Conservation (phyloP, 2,329 filamentous ascomycete species). For the Venturia effusa region DNA sequence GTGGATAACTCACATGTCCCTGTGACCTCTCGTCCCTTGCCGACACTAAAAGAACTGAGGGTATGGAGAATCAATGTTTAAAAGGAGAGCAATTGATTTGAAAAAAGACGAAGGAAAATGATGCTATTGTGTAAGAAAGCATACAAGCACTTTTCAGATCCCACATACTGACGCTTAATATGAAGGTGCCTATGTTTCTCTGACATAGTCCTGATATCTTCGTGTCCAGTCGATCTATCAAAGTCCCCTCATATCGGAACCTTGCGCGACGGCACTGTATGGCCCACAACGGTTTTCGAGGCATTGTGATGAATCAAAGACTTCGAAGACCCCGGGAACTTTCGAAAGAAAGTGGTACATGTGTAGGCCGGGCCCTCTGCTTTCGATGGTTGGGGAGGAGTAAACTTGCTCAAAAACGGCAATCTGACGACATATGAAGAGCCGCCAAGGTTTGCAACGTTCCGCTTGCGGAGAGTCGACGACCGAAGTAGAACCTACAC, state of each 20-base stretch:
- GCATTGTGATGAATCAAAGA: neutral
- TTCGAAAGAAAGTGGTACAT: neutral
- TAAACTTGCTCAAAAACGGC: neutral
- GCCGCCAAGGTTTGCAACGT: neutral
- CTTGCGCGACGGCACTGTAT: neutral
- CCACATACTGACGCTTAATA: neutral
- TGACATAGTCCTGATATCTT: neutral
- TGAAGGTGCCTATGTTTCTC: neutral
- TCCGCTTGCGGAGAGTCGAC: neutral
- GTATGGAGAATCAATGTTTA: too few relatives aligned
- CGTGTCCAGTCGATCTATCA: neutral
- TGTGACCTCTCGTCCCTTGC: neutral
- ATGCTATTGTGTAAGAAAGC: neutral
- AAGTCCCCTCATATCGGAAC: neutral
- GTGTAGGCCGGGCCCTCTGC: neutral
- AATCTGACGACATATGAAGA: neutral
- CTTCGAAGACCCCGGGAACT: neutral
- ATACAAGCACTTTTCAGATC: neutral
- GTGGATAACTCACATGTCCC: neutral
- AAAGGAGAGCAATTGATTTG: neutral
- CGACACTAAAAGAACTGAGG: neutral
- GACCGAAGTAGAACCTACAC: neutral
- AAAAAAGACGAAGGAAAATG: neutral
- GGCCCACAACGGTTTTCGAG: neutral
- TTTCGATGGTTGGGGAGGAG: neutral